A percentile compares a stretch with the other conserved stretches of the same genome.
phyloP scores from a whole-genome alignment of 306 rosid species.

The Pueraria montana region DNA sequence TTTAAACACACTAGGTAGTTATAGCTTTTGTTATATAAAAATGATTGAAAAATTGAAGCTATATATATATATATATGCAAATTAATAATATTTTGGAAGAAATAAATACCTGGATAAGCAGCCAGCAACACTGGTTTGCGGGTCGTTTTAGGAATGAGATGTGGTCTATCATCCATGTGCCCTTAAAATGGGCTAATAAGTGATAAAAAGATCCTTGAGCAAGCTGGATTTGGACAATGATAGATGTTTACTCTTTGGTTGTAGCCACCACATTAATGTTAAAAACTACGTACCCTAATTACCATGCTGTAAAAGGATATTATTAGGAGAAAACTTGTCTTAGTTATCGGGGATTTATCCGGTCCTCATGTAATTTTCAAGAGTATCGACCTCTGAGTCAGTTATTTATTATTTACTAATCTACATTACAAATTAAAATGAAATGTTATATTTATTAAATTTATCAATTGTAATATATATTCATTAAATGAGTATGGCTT shows the following conservation, averaged over 20 bases:
- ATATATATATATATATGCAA: no score
- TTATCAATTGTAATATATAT: no score
- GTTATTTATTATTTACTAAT: no score
- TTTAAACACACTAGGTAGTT: background rate
- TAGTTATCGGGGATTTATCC: no score
- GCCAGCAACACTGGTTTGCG: background rate
- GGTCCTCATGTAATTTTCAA: no score
- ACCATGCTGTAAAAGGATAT: no score
- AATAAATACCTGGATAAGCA: background rate
- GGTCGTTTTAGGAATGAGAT: slow-evolving; percentile 2
- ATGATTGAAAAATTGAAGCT: no score
- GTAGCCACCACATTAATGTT: slow-evolving; percentile 6
- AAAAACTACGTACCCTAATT: background rate
- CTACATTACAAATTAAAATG: no score
- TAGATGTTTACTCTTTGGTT: background rate
- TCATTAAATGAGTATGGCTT: no score
- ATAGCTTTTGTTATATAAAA: background rate
- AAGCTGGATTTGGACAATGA: slow-evolving; percentile 28
- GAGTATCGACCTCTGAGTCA: no score
- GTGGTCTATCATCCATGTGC: slow-evolving; percentile 8
- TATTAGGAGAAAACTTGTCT: no score
- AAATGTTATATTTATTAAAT: no score
- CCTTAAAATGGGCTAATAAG: background rate
- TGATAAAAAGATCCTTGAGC: background rate
- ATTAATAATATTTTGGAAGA: background rate